Conservation (phyloP, 306 rosid genomes). For the Rosa chinensis region DNA sequence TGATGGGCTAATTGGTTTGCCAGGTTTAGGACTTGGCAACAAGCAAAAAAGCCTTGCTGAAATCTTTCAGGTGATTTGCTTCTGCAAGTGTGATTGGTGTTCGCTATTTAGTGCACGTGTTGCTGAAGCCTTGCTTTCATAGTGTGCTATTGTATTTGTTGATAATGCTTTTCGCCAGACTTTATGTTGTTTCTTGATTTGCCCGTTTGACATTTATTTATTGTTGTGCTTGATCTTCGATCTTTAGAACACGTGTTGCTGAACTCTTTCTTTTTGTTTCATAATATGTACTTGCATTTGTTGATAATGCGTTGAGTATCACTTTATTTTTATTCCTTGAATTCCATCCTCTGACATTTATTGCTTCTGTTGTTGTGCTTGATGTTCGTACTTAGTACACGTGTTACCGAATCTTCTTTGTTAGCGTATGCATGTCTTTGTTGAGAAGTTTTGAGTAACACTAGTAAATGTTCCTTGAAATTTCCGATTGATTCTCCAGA, state of each 20-base stretch:
- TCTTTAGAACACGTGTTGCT: neutral
- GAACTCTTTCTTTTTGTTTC: neutral
- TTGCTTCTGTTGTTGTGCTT: constrained; percentile 22
- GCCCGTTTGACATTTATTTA: neutral
- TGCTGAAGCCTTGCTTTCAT: neutral
- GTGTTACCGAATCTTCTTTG: neutral
- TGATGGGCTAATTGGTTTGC: constrained; percentile 83
- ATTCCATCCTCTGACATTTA: neutral
- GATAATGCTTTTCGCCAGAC: neutral
- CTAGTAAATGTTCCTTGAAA: neutral
- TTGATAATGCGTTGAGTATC: neutral
- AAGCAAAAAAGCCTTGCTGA: constrained; percentile 88
- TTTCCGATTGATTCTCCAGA: constrained; percentile 10
- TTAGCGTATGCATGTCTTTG: neutral
- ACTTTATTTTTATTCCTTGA: neutral
- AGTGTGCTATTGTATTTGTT: neutral
- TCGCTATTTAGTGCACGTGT: neutral
- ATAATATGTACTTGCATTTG: neutral
- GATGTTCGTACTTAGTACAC: neutral
- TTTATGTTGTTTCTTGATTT: neutral
- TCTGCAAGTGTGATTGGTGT: constrained; percentile 14
- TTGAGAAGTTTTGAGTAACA: neutral
- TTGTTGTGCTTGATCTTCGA: neutral
- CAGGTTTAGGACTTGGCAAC: constrained; percentile 77
- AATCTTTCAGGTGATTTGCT: constrained; percentile 76